Evolutionary conservation across 2,329 filamentous ascomycete species (phyloP), one percentile per base, ranked within the genome.

Genomic region (Exophiala sideris): DNA sequence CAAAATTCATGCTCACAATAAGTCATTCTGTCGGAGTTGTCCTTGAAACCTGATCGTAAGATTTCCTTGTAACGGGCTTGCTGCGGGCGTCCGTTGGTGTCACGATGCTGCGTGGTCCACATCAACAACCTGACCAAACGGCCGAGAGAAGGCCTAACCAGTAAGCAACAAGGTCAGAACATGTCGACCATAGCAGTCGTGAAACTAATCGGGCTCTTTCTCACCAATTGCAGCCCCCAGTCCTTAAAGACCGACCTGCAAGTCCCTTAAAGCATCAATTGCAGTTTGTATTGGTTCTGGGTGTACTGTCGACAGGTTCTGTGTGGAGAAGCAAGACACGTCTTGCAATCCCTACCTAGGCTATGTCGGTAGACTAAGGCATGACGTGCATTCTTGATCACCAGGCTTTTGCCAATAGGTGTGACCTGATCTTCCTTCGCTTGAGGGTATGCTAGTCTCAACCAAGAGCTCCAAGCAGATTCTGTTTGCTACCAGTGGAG

Each of bases 1-100:
- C 29, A 29, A 35, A 39, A 49, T 18, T 42, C 47, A 40, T 34
- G 50, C 47, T 40, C 42, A 36, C 44, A 54, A 18, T 47, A 60
- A 50, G 57, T 55, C 51, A 48, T 56, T 36, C 51, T 53, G 55
- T 45, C 48, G 45, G 47, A 56, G 32, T 48, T 53, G 54, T 45
- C 52, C 56, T 55, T 60, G 58, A 58, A 60, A 60, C 56, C 47
- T 54, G 48, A 46, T 53, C 48, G 53, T 56, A 58, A 60, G 50
- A 58, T 60, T 60, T 55, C 46, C 52, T 57, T 60, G 58, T 58
- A 54, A 60, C 57, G 51, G 54, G 48, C 54, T 45, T 50, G 41
- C 51, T 60, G 57, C 57, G 50, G 49, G 48, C 24, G 36, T 55
- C 57, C 57, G 57, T 44, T 18, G n/a, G 57, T 57, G 57, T 57